Evolutionary conservation across 768 basidiomycete species (phyloP).

Genomic region (Leccinum fibrillosum): DNA sequence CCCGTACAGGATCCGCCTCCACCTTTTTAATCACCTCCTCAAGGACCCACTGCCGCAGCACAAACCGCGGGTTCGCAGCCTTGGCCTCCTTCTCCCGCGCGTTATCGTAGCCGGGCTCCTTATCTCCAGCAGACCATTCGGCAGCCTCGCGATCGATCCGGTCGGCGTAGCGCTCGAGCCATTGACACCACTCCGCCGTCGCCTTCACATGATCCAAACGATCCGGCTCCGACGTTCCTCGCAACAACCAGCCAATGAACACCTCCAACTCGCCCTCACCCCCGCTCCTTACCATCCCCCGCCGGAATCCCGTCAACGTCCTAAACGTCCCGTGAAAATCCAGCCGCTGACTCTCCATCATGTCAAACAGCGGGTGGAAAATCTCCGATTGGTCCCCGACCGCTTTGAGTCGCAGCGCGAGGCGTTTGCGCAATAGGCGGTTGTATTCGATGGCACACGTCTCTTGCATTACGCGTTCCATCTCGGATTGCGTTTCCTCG

Average conservation of each 20-base stretch:
- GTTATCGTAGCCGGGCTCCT: conserved; percentile 36
- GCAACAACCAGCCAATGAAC: conserved; percentile 46
- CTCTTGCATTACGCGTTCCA: conserved; percentile 59
- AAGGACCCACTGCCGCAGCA: conserved; percentile 92
- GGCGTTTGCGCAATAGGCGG: conserved; percentile 71
- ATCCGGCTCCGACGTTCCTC: conserved; percentile 44
- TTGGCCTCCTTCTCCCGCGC: conserved; percentile 51
- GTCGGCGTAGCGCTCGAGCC: conserved; percentile 61
- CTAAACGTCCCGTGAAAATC: conserved; percentile 92
- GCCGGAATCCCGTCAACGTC: conserved; percentile 58
- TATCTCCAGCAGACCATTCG: conserved; percentile 38
- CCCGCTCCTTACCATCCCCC: conserved; percentile 30
- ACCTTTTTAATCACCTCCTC: conserved; percentile 86
- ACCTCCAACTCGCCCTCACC: conserved; percentile 28
- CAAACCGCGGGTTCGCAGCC: conserved; percentile 82
- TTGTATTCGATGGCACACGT: conserved; percentile 64
- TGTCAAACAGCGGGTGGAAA: conserved; percentile 64
- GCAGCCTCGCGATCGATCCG: conserved; percentile 53
- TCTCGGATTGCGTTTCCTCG: conserved; percentile 51
- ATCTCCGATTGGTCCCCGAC: conserved; percentile 57
- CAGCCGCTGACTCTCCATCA: conserved; percentile 71
- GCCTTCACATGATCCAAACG: conserved; percentile 44
- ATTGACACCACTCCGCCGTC: conserved; percentile 51
- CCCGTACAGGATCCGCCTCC: conserved; percentile 59
- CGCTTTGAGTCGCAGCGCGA: conserved; percentile 63